Conservation (phyloP, 371 early-diverging fungal genomes). For the Chytridium lagenaria region DNA sequence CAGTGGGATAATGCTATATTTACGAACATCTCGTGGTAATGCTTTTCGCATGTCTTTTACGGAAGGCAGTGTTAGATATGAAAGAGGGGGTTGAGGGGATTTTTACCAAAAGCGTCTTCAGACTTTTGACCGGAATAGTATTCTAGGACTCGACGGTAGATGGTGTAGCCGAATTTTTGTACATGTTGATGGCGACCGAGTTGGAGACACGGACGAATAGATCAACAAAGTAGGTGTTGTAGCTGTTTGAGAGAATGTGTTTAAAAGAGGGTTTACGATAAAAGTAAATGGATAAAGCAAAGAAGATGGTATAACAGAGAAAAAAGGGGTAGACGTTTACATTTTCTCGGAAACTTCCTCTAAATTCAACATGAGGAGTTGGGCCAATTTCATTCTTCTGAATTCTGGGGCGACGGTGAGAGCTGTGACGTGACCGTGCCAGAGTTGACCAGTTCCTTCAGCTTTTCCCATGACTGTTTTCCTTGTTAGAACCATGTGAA, state of each 20-base stretch:
- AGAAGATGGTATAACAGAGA: too few relatives aligned
- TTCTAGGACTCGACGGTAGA: constrained; percentile 87
- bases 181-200: constrained; percentile 94
- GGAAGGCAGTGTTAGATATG: too few relatives aligned
- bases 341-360: constrained; percentile 93
- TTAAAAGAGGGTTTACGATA: not conserved
- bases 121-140: constrained; percentile 81
- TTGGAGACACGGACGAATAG: constrained; percentile 97
- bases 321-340: constrained; percentile 41
- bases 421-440: constrained; percentile 99
- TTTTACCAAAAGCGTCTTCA: constrained; percentile 88
- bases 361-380: constrained; percentile 86
- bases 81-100: not conserved
- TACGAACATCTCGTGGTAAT: constrained; percentile 73
- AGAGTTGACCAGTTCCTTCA: constrained; percentile 87
- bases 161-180: constrained; percentile 92
- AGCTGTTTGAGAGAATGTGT: constrained; percentile 37
- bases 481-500: not conserved
- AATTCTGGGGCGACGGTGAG: constrained; percentile 96
- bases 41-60: constrained; percentile 88
- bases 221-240: constrained; percentile 96
- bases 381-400: constrained; percentile 91
- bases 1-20: constrained; percentile 62
- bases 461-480: constrained; percentile 92
- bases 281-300: too few relatives aligned